Evolutionary conservation across 768 basidiomycete genomes (phyloP).

Genomic region (Candolleomyces efflorescens): DNA sequence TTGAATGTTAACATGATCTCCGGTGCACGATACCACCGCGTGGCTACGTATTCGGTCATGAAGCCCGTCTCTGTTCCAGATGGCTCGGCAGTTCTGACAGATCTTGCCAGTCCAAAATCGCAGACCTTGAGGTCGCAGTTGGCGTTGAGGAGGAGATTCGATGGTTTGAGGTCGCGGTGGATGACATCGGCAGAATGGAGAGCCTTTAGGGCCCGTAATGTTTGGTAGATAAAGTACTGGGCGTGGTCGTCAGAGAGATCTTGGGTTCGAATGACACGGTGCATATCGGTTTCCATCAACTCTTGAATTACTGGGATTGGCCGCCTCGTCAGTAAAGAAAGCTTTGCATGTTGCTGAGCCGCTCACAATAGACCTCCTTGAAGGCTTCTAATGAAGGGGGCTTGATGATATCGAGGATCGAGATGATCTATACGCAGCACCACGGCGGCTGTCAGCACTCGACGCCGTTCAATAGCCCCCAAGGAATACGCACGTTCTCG

Average conservation of each 20-base stretch:
- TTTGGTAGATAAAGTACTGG: slow-evolving; percentile 99
- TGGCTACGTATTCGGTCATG: slow-evolving; percentile 98
- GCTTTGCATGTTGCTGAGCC: neutral
- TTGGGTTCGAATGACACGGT: slow-evolving; percentile 95
- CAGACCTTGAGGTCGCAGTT: slow-evolving; percentile 96
- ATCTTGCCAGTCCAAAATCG: slow-evolving; percentile 95
- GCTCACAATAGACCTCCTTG: slow-evolving; percentile 64
- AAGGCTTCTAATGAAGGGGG: slow-evolving; percentile 75
- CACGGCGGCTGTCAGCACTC: slow-evolving; percentile 12
- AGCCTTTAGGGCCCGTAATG: slow-evolving; percentile 89
- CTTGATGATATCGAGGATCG: slow-evolving; percentile 89
- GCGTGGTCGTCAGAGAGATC: slow-evolving; percentile 91
- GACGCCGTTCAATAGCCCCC: neutral
- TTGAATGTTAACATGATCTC: slow-evolving; percentile 99
- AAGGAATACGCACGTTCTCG: slow-evolving; percentile 61
- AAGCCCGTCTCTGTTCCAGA: slow-evolving; percentile 82
- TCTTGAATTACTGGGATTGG: slow-evolving; percentile 62
- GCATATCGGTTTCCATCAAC: slow-evolving; percentile 91
- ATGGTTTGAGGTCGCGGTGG: slow-evolving; percentile 94
- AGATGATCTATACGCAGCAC: slow-evolving; percentile 57
- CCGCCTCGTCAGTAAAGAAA: neutral
- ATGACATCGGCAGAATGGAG: slow-evolving; percentile 94
- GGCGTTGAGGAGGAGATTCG: slow-evolving; percentile 91
- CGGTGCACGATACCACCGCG: slow-evolving; percentile 97
- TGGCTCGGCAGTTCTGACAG: slow-evolving; percentile 80